A percentile compares a stretch with the other conserved stretches of the same genome.
Evolutionary conservation across 139 green algal species (phyloP).

Genomic region (Pedinophyceae sp.): DNA sequence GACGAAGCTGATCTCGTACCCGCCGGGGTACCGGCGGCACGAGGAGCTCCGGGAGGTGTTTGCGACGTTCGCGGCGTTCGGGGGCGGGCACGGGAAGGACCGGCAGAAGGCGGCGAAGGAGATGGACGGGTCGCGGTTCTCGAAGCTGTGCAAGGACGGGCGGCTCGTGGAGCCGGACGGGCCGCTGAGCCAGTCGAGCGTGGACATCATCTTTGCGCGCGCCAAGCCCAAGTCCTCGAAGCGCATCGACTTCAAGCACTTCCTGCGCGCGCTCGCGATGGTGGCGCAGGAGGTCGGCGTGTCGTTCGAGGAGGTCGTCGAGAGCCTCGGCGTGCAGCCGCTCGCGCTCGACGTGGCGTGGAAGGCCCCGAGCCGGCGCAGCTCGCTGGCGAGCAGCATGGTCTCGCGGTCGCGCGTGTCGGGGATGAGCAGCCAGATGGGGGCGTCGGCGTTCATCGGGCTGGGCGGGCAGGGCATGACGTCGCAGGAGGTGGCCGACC

Average conservation of each 20-base stretch:
- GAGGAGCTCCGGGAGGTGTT: not conserved
- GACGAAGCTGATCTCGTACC: not conserved
- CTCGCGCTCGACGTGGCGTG: not conserved
- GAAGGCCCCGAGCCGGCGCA: not conserved
- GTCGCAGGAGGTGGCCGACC: not conserved
- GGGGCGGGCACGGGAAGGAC: not conserved
- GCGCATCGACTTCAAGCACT: not conserved
- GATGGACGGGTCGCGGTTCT: not conserved
- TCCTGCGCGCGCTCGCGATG: not conserved
- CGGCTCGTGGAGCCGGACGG: not conserved
- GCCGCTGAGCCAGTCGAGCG: not conserved
- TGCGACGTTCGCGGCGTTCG: not conserved
- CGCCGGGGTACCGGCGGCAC: not conserved
- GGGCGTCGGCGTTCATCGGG: not conserved
- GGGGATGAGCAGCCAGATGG: not conserved
- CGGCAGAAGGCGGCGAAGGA: too few species aligned
- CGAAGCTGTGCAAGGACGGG: not conserved
- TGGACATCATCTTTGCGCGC: not conserved
- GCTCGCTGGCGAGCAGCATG: not conserved
- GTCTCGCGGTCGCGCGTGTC: not conserved
- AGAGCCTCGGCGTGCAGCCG: not conserved
- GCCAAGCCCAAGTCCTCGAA: not conserved
- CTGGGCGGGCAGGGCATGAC: not conserved
- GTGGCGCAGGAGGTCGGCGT: not conserved
- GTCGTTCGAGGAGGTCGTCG: not conserved